These are phyloP conservation scores for Elsinoe fawcettii DNA, from an alignment of 2,329 filamentous ascomycete species.

Conservation along the genomic window DNA sequence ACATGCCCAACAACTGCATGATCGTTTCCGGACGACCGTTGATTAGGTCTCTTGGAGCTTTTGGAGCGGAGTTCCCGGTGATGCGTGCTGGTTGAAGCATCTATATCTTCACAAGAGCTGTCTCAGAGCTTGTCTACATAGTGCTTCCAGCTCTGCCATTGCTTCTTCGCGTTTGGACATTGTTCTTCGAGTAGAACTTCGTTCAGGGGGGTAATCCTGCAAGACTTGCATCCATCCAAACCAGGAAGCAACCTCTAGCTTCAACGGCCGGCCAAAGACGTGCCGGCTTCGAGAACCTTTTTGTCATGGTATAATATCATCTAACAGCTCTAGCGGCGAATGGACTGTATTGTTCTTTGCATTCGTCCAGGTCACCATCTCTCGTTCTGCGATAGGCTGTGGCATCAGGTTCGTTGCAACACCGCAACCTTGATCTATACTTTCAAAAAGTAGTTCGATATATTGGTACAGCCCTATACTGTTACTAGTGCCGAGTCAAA, in stretches of 20 bases:
- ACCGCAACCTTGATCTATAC: not conserved
- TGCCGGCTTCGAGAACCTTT: not conserved
- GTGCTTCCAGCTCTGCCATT: too few relatives aligned
- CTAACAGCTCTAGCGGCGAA: constrained; percentile 3
- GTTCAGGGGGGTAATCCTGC: not conserved
- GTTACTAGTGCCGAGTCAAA: not conserved
- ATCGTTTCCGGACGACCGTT: constrained; percentile 10
- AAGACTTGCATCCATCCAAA: not conserved
- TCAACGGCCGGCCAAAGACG: constrained; percentile 2
- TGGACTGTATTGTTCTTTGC: not conserved
- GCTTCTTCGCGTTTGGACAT: not conserved
- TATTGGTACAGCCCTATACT: constrained; percentile 4
- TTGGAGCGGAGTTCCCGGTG: not conserved
- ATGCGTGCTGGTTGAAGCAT: not conserved
- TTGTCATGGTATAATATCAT: not conserved
- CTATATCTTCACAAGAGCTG: too few relatives aligned
- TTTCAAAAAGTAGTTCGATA: not conserved
- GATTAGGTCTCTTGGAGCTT: not conserved
- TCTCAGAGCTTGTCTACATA: too few relatives aligned
- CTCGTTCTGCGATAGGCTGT: not conserved
- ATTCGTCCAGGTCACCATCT: not conserved
- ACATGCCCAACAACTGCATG: not conserved
- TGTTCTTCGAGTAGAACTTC: not conserved
- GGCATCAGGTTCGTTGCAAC: not conserved
- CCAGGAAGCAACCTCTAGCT: not conserved